Evolutionary conservation across 495 filamentous ascomycete species (phyloP), one percentile per base, ranked within the genome.

Genomic region (Xylaria intraflava): DNA sequence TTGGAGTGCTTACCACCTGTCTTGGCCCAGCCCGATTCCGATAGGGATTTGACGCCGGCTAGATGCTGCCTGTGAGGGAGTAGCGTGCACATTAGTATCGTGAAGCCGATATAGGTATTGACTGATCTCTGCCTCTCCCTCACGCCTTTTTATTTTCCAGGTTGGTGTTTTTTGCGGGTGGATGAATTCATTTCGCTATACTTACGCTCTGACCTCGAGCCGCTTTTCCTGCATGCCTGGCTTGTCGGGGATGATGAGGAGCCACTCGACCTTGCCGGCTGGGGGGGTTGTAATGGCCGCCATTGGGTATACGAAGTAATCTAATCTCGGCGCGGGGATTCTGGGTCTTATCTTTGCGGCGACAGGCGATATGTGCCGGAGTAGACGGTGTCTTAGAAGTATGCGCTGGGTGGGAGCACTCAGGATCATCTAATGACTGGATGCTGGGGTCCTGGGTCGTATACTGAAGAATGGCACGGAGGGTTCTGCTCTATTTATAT

Each of bases 181-280:
- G 23, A 38, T 23, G 19, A 19, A 29, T 40, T 2, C 2, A 40
- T 47, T 22, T 14, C 14, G 7, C 6, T 31, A 40, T 33, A 73
- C 86, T 66, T 68, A 93, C 87, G 77, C 71, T 46, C 91, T 77
- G 44, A 89, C 82, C 61, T 84, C 79, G 33, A 94, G 65, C 29
- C 91, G 69, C 73, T 86, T 86, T 45, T 76, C 72, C 59, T 85
- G 66, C n/a, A 70, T 77, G 4, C 80, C 85, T 0, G 76, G 76
- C 56, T 83, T 78, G 69, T 97, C 92, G 14, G 90, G 91, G 14
- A 92, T 58, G 49, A 96, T 83, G 59, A 90, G 85, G 9, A 97
- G 78, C 83, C 86, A 97, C 69, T 97, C 90, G 51, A 78, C 73
- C 69, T 85, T 84, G 56, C 56, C 61, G 22, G 58, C 48, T 11